A percentile compares a stretch with the other conserved stretches of the same genome.
Evolutionary conservation across 2,329 filamentous ascomycete species (phyloP).

Genomic region (Hymenoscyphus salicellus): DNA sequence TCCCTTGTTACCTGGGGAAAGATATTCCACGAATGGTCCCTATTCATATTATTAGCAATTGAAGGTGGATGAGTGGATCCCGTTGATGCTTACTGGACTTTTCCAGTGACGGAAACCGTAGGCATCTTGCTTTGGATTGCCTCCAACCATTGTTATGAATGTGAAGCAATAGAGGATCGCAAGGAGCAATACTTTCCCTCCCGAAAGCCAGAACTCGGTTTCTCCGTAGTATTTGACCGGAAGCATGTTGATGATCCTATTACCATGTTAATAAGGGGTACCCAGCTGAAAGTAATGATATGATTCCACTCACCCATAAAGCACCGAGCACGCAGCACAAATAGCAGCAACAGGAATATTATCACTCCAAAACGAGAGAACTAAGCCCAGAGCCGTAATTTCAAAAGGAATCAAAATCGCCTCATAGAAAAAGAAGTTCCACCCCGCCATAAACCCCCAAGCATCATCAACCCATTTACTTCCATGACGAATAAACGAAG

Average conservation of each 20-base stretch:
- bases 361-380: slow-evolving; percentile 46
- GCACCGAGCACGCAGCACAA: slow-evolving; percentile 38
- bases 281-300: neutral
- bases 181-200: slow-evolving; percentile 53
- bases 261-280: slow-evolving; percentile 31
- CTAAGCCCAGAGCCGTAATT: slow-evolving; percentile 42
- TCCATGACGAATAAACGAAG: slow-evolving; percentile 53
- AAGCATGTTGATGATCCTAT: slow-evolving; percentile 48
- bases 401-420: slow-evolving; percentile 35
- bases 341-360: slow-evolving; percentile 39
- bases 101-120: slow-evolving; percentile 69
- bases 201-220: slow-evolving; percentile 57
- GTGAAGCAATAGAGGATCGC: slow-evolving; percentile 69
- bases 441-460: slow-evolving; percentile 52
- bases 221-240: slow-evolving; percentile 55
- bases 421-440: slow-evolving; percentile 63
- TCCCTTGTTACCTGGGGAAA: slow-evolving; percentile 62
- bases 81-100: slow-evolving; percentile 14
- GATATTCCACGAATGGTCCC: neutral
- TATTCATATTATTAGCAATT: neutral
- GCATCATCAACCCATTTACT: slow-evolving; percentile 53
- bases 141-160: slow-evolving; percentile 77
- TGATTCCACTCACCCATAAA: slow-evolving; percentile 43
- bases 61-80: neutral
- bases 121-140: slow-evolving; percentile 66